Conservation (phyloP, 306 rosid species). For the Astragalus membranaceus region DNA sequence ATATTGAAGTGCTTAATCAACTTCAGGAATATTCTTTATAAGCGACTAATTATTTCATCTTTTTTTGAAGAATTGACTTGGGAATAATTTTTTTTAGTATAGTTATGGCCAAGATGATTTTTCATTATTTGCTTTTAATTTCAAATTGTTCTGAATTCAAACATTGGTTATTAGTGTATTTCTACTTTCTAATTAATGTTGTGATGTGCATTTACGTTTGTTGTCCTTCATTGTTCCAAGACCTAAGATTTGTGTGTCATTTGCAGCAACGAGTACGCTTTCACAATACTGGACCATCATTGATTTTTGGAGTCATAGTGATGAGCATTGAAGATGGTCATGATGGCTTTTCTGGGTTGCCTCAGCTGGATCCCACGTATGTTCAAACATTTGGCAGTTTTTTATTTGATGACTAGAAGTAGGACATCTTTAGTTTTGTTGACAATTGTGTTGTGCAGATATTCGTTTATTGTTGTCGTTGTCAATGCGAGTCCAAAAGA, state of each 20-base stretch:
- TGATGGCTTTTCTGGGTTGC: slow-evolving; percentile 59
- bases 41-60: background rate
- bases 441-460: slow-evolving; percentile 43
- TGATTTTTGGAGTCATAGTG: slow-evolving; percentile 60
- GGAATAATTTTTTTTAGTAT: too few relatives aligned
- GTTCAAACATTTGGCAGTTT: slow-evolving; percentile 33
- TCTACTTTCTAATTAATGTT: background rate
- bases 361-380: slow-evolving; percentile 85
- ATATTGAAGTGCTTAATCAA: background rate
- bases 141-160: background rate
- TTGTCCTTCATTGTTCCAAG: background rate
- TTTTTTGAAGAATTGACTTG: too few relatives aligned
- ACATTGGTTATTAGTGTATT: background rate
- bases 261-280: slow-evolving; percentile 63
- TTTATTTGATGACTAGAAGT: background rate
- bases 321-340: slow-evolving; percentile 96
- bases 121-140: background rate
- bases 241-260: background rate
- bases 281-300: slow-evolving; percentile 69
- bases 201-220: background rate
- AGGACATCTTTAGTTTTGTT: background rate
- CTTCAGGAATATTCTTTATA: background rate
- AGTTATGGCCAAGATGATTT: too few relatives aligned
- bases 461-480: slow-evolving; percentile 62
- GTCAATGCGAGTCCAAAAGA: slow-evolving; percentile 72